Base-by-base conservation (phyloP, 1,139 yeast species). In the Pichia sp. region DNA sequence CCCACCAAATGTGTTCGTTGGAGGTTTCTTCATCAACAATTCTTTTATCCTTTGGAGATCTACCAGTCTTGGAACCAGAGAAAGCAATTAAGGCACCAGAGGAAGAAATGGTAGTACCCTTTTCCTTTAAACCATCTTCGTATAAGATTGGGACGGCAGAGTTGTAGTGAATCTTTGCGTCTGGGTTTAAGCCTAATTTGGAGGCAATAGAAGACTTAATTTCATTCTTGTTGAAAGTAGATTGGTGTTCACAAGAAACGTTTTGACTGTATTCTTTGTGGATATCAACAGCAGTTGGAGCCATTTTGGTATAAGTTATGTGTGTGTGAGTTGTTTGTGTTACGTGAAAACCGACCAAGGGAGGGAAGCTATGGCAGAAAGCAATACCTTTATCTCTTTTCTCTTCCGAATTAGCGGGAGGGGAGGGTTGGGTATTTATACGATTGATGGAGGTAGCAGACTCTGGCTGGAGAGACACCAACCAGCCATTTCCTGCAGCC, bases 31-130 rank as follows among this genome's bases (percentile, higher is more conserved):
- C 98, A 61, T 91, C 97, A 57, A 93, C 98, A 70, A 93, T 88
- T 75, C 99, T 89, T 72, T 93, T 93, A 73, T 93, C 99, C 75
- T 85, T 87, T 67, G 99, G 99, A 38, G 98, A 93, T 72, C 99
- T 86, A 62, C 99, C 99, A 50, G 98, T 93, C 76, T 93, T 93
- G 61, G 81, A 76, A 66, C 99, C 99, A 28, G 97, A 89, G 72
- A 83, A 90, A 48, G 99, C 98, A 72, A 93, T 85, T 58, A 93
- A 77, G 47, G 98, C 97, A 67, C 99, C 99, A 46, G 96, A 79
- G 40, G 96, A 84, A 21, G 96, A 84, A 61, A 93, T 86, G 51
- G 96, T 91, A 43, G 98, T 91, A 53, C 96, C 94, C 61, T 79
- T 79, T 72, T 93, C 99, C 52, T 79, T 77, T 57, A 93, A 78